Base-by-base conservation (phyloP, 176 grass and related monocot genomes). In the Juncus effusus region DNA sequence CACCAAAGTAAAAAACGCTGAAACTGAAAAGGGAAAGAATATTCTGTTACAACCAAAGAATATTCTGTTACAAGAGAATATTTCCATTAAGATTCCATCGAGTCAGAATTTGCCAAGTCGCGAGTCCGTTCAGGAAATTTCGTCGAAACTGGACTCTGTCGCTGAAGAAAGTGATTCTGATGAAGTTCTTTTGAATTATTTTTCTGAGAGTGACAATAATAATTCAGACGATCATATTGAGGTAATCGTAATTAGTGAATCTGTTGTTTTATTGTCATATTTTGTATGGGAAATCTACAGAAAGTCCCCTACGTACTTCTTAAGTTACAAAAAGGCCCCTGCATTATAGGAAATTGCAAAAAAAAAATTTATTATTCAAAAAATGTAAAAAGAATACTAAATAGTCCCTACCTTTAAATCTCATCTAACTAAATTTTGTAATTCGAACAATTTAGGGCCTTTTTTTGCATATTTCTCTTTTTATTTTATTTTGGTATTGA, bases 91-190 rank as follows among this genome's bases (percentile, higher is more conserved):
- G 71, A 77, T 80, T 79, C 70, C 70, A 40, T 65, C 70, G 70
- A 70, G 65, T 38, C 41, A 76, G 47, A 72, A 45, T 81, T 58
- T 50, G 61, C 51, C 69, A 47, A 96, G 81, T 57, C 76, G 69
- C 77, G 74, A 62, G 63, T 49, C 62, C 56, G 13, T 63, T 68
- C 66, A 53, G 58, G 74, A 74, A 56, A 14, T 61, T 73, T 13
- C 59, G 67, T 13, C 79, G 53, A 86, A 61, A 58, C 79, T 96
- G 60, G 76, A 86, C 74, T 54, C 47, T 40, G 73, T 96, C 60
- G 65, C 62, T 9, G 92, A 96, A 63, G 90, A 87, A 78, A 78
- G 69, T 81, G 92, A 86, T 35, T 77, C 52, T 86, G 87, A 88
- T 41, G 67, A 15, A 78, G 83, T 85, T 71, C 42, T 4, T 45